phyloP scores from a whole-genome alignment of 768 basidiomycete species.

The Neoboletus brunneissimus region DNA sequence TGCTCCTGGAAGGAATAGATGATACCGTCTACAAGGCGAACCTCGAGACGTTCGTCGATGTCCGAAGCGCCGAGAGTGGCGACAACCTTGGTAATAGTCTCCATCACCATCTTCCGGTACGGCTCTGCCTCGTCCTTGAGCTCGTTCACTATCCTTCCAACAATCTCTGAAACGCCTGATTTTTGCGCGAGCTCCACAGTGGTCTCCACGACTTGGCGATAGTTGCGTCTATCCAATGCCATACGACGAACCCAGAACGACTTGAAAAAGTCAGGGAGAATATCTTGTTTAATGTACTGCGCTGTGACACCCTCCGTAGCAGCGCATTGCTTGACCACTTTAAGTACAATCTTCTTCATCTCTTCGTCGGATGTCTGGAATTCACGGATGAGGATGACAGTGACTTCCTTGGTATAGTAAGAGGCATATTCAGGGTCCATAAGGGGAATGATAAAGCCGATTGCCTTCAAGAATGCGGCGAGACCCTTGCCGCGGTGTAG shows the following conservation, averaged over 20 bases:
- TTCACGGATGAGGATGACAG: conserved; percentile 94
- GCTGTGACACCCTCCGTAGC: conserved; percentile 98
- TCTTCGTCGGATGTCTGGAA: conserved; percentile 99
- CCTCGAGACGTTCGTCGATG: conserved; percentile 93
- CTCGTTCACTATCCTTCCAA: conserved; percentile 71
- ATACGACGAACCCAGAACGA: conserved; percentile 98
- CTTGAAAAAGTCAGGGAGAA: conserved; percentile 98
- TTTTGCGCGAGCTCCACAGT: conserved; percentile 98
- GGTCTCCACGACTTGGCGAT: conserved; percentile 96
- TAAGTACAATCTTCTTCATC: conserved; percentile 99
- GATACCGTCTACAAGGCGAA: conserved; percentile 94
- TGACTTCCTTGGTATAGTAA: conserved; percentile 98
- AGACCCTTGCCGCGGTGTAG: conserved; percentile 76
- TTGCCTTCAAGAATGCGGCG: conserved; percentile 83
- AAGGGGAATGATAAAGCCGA: conserved; percentile 98
- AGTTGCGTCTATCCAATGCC: conserved; percentile 96
- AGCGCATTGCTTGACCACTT: conserved; percentile 98
- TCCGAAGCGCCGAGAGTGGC: conserved; percentile 94
- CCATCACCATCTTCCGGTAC: conserved; percentile 99
- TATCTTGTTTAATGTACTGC: conserved; percentile 94
- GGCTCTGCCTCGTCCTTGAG: conserved; percentile 64
- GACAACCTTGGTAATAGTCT: conserved; percentile 97
- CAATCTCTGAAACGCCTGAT: conserved; percentile 94
- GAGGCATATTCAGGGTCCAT: conserved; percentile 99
- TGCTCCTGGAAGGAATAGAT: conserved; percentile 99